Evolutionary conservation across 2,329 filamentous ascomycete genomes (phyloP).

Genomic region (Epichloe baconii): DNA sequence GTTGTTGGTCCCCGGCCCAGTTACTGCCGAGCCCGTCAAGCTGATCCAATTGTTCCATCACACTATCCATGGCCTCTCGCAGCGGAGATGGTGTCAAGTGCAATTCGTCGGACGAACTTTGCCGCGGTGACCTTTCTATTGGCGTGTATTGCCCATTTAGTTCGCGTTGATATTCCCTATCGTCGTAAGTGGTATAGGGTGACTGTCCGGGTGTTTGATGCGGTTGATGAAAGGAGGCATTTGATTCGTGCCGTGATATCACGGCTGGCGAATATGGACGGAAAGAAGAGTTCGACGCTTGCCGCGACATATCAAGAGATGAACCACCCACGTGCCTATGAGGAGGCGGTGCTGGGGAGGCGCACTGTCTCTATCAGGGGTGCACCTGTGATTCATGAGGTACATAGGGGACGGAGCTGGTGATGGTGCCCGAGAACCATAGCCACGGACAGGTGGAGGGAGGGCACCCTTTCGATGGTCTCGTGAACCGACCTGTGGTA

Average conservation of each 20-base stretch:
- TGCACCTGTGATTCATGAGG: conserved; percentile 12
- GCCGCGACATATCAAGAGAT: conserved; percentile 13
- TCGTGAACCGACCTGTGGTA: conserved; percentile 12
- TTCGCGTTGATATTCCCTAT: conserved; percentile 14
- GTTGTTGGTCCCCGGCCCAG: conserved; percentile 29
- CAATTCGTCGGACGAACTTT: conserved; percentile 52
- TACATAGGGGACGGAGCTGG: conserved; percentile 12
- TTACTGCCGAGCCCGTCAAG: conserved; percentile 45
- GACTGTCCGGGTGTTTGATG: conserved; percentile 22
- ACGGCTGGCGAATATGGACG: conserved; percentile 14
- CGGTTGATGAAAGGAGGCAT: conserved; percentile 19
- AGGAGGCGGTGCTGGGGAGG: conserved; percentile 76
- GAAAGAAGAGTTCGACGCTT: conserved; percentile 26
- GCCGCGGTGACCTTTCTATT: conserved; percentile 47
- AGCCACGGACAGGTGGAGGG: conserved; percentile 16
- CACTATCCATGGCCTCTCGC: conserved; percentile 91
- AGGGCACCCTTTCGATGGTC: conserved; percentile 8
- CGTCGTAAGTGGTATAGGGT: conserved; percentile 28
- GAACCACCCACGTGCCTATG: conserved; percentile 51
- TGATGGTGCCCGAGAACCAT: conserved; percentile 20
- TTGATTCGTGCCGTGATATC: conserved; percentile 23
- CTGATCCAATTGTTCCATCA: conserved; percentile 87
- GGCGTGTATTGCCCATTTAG: conserved; percentile 34
- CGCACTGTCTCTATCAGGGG: conserved; percentile 38
- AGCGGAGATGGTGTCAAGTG: conserved; percentile 81